These are phyloP conservation scores for Gossypium schwendimanii DNA, from an alignment of 441 rosid species.

Conservation along the genomic window DNA sequence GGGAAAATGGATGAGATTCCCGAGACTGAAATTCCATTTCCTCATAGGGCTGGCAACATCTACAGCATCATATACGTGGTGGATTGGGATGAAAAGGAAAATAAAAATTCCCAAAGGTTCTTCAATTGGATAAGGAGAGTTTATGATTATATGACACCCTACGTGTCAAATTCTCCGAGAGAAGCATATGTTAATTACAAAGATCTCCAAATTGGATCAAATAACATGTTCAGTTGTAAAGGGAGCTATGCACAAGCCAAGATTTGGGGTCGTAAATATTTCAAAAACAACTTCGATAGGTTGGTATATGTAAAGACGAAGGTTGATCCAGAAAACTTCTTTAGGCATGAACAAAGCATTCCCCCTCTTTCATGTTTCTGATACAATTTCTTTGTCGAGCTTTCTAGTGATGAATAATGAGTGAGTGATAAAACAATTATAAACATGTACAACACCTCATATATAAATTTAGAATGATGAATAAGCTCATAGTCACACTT, in stretches of 20 bases:
- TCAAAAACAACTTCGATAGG: background rate
- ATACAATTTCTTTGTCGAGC: too few relatives aligned
- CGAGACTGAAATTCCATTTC: background rate
- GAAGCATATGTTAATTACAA: constrained; percentile 32
- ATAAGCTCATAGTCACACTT: too few relatives aligned
- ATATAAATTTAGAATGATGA: too few relatives aligned
- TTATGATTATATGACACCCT: constrained; percentile 17
- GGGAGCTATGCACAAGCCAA: background rate
- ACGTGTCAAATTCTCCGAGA: constrained; percentile 26
- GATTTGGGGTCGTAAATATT: background rate
- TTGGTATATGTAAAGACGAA: background rate
- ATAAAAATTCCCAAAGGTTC: constrained; percentile 6
- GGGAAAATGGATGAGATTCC: background rate
- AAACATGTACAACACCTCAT: too few relatives aligned
- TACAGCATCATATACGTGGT: constrained; percentile 29
- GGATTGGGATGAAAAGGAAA: constrained; percentile 20
- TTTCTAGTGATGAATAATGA: too few relatives aligned
- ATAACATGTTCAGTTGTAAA: too few relatives aligned
- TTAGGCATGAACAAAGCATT: background rate
- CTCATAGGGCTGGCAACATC: background rate
- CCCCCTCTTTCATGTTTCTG: background rate
- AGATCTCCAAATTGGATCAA: constrained; percentile 16
- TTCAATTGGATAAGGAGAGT: constrained; percentile 31
- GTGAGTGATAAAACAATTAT: too few relatives aligned
- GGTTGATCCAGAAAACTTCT: background rate